Evolutionary conservation across 257 asterid species (phyloP), one percentile per base, ranked within the genome.

Genomic region (Marsdenia floribunda): DNA sequence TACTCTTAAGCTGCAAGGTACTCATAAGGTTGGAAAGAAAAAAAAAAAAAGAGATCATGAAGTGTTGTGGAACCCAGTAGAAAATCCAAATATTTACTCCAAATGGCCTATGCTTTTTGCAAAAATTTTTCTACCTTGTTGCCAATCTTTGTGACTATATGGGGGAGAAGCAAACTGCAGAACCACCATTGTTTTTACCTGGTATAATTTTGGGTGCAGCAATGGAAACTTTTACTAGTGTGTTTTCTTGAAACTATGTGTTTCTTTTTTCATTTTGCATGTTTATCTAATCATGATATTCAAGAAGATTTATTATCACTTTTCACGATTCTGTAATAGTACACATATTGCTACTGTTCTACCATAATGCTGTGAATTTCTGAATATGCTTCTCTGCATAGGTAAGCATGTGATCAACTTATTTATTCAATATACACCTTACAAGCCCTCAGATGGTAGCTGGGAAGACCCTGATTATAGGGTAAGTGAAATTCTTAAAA

Each of bases 361-460:
- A 29, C 52, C 26, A 6, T 53, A 14, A 38, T 44, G 16, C 29
- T 33, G 24, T 75, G 26, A 54, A 11, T 21, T 44, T 49, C 52
- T 47, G 14, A 52, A n/a, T 59, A 44, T 53, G 35, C 75, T 75
- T 73, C 73, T 86, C 58, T 73, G 49, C 76, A 21, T 79, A 93
- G 97, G 98, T 77, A 90, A 90, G 85, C 98, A 94, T 78, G 96
- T 91, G 72, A 86, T 91, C 79, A 91, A 90, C 84, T 88, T 94
- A 79, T 94, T 94, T 81, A 76, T 94, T 78, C 98, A 94, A 87
- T 94, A 91, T 89, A 91, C 98, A 1, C 98, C 98, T 40, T 94
- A 90, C 68, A 90, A 87, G 75, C 99, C 99, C 24, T 81, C 83
- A 26, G 89, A 90, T 55, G 99, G 99, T 65, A 88, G 99, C 90